Conservation (phyloP, 257 asterid species). For the Scutellaria baicalensis region DNA sequence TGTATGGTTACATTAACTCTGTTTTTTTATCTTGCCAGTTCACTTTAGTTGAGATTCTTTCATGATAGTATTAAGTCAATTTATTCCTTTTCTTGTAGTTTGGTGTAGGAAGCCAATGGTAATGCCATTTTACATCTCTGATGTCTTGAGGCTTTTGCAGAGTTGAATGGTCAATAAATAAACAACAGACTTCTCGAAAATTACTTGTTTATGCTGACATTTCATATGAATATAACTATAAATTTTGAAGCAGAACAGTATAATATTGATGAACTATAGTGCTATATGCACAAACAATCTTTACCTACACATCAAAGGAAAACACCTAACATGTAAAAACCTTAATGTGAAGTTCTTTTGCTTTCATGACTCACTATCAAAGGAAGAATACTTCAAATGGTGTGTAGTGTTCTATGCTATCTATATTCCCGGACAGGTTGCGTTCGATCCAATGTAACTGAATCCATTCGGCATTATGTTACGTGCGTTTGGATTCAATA, state of each 20-base stretch:
- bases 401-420: constrained; percentile 9
- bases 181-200: background rate
- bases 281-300: background rate
- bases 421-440: background rate
- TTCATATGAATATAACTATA: background rate
- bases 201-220: background rate
- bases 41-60: background rate
- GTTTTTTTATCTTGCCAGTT: background rate
- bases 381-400: background rate
- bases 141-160: background rate
- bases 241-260: background rate
- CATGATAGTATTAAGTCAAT: background rate
- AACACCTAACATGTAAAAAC: background rate
- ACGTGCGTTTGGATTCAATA: background rate
- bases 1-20: background rate
- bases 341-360: constrained; percentile 2
- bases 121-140: background rate
- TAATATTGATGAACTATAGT: background rate
- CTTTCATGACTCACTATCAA: constrained; percentile 1
- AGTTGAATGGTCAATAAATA: background rate
- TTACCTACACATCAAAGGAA: background rate
- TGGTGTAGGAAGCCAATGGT: background rate
- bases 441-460: background rate
- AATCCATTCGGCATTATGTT: background rate
- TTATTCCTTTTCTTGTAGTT: background rate